Evolutionary conservation across 2,329 filamentous ascomycete species (phyloP), one percentile per base, ranked within the genome.

Genomic region (Clarireedia sp.): DNA sequence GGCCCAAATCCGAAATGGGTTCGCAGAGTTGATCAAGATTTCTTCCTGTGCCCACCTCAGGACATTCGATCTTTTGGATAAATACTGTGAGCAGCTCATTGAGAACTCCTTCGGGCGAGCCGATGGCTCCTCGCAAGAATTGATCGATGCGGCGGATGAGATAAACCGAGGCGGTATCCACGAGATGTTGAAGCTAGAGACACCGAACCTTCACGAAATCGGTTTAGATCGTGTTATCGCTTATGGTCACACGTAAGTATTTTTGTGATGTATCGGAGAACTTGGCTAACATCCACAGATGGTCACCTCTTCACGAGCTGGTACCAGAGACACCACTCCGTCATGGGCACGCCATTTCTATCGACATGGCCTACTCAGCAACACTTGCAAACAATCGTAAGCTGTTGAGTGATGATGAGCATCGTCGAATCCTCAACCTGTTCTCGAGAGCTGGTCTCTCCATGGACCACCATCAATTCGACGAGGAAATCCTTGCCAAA

Each of bases 21-120:
- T 89, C 60, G 85, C 85, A 19, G 86, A 89, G 72, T 69, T 89
- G 61, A 87, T 89, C 73, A 89, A 89, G 73, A 89, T 89, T 61
- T 86, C 83, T 0, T 85, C 82, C 1, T 88, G 85, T 65, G 82
- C 83, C 14, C 82, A 88, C 71, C 80, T 65, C 21, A 71, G 76
- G 17, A 87, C 85, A 0, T 87, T 87, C 64, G 75, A 87, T 58
- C 69, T 87, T 45, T 75, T 89, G 6, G 84, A 89, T 69, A 77
- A 81, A 64, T 83, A 82, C 70, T 87, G 84, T 64, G 85, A 87
- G 74, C 72, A 83, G 63, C 69, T 89, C 19, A 87, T 89, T 62
- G 69, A 74, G 19, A 81, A 80, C 3, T 80, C 78, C 3, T 88
- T 88, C 61, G 85, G 84, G 5, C 79, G 84, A 37, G 72, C 75